Conservation (phyloP, 164 flowering plant genomes). For the Protea cynaroides region DNA sequence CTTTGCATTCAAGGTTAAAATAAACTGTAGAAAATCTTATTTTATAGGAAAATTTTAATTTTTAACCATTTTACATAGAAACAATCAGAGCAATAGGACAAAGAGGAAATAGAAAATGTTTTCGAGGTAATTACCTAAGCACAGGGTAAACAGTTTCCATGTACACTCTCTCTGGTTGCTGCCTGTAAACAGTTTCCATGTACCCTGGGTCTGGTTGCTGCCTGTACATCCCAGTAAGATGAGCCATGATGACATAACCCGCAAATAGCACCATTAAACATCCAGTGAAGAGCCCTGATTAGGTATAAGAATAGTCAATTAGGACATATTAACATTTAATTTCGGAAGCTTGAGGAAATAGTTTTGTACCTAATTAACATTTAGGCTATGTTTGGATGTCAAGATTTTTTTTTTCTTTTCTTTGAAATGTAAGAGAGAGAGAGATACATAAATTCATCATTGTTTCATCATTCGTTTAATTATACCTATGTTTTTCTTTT, state of each 20-base stretch:
- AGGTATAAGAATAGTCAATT: not conserved
- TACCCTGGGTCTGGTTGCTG: conserved; percentile 22
- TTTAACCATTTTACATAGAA: too few relatives aligned
- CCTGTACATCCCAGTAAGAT: conserved; percentile 63
- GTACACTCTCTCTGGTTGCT: conserved; percentile 35
- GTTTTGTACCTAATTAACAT: not conserved
- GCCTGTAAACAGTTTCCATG: conserved; percentile 49
- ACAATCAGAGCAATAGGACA: too few relatives aligned
- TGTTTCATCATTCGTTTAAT: too few relatives aligned
- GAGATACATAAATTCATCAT: too few relatives aligned
- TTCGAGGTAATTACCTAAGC: conserved; percentile 53
- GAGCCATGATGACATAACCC: conserved; percentile 86
- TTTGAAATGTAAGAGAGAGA: too few relatives aligned
- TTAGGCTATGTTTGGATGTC: too few relatives aligned
- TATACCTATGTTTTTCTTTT: too few relatives aligned
- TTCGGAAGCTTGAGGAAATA: not conserved
- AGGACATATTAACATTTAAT: too few relatives aligned
- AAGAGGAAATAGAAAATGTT: not conserved
- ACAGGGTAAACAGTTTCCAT: conserved; percentile 97
- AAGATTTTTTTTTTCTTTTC: too few relatives aligned
- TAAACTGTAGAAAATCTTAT: too few relatives aligned
- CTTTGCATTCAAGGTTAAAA: too few relatives aligned
- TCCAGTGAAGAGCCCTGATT: conserved; percentile 81
- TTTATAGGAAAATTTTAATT: too few relatives aligned
- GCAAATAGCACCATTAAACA: conserved; percentile 75